A percentile compares a stretch with the other conserved stretches of the same genome.
phyloP scores from a whole-genome alignment of 805 yeast genomes.

The Wickerhamomyces strasburgensis region DNA sequence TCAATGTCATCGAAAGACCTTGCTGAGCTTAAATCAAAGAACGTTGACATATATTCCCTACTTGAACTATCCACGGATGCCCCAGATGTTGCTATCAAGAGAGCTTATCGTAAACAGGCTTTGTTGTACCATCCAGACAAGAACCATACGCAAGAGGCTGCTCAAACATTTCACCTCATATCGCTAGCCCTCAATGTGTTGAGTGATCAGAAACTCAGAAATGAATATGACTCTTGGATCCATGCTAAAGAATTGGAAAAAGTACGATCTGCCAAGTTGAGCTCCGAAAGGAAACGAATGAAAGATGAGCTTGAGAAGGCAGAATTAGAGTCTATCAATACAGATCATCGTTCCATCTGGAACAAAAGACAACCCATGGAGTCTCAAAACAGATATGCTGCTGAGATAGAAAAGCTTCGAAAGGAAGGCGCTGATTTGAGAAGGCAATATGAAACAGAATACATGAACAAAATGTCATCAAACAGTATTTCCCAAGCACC shows the following conservation, averaged over 20 bases:
- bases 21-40: constrained; percentile 13
- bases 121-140: constrained; percentile 80
- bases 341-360: constrained; percentile 10
- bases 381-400: constrained; percentile 10
- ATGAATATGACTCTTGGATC: constrained; percentile 55
- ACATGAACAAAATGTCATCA: constrained; percentile 6
- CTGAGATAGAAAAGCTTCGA: constrained; percentile 19
- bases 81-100: constrained; percentile 59
- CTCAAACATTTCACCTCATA: constrained; percentile 84
- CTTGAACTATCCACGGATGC: constrained; percentile 63
- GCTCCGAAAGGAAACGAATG: constrained; percentile 16
- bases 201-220: constrained; percentile 76
- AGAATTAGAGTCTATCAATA: constrained; percentile 10
- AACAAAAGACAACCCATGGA: constrained; percentile 6
- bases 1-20: constrained; percentile 13
- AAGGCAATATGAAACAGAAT: constrained; percentile 12
- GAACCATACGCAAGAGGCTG: constrained; percentile 78
- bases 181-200: constrained; percentile 80
- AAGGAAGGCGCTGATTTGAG: constrained; percentile 22
- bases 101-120: constrained; percentile 77
- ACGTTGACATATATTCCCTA: constrained; percentile 45
- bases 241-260: constrained; percentile 5
- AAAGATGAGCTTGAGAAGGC: constrained; percentile 22
- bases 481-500: background rate
- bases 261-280: constrained; percentile 11